phyloP scores from a whole-genome alignment of 257 asterid genomes.

The Solanum etuberosum region DNA sequence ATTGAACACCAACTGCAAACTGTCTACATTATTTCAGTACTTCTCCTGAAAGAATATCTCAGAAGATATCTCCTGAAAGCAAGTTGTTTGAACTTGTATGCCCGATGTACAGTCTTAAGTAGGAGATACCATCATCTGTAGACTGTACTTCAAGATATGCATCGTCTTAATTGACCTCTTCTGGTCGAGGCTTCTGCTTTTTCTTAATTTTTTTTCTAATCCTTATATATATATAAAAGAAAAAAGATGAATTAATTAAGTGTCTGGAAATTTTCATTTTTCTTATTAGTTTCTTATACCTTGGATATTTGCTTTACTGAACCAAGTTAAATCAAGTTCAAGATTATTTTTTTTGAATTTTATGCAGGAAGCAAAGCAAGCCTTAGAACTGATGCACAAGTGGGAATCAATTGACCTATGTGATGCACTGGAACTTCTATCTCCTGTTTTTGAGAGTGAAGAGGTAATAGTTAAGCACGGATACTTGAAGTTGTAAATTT shows the following conservation, averaged over 20 bases:
- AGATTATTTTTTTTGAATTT: not conserved
- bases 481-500: conserved; percentile 2
- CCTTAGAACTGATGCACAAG: conserved; percentile 86
- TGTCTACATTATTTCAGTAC: not conserved
- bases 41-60: not conserved
- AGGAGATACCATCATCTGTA: not conserved
- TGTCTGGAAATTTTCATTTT: not conserved
- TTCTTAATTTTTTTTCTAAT: not conserved
- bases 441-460: conserved; percentile 97
- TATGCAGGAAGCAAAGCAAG: conserved; percentile 95
- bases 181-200: not conserved
- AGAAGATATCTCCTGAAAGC: not conserved
- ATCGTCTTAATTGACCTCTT: not conserved
- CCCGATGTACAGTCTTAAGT: not conserved
- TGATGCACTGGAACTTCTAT: conserved; percentile 94
- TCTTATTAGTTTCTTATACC: not conserved
- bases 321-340: not conserved
- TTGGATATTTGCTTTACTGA: not conserved
- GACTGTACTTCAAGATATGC: not conserved
- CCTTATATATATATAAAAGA: not conserved
- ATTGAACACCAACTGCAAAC: not conserved
- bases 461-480: conserved; percentile 45
- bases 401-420: conserved; percentile 95
- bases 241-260: not conserved
- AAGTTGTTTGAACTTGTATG: not conserved